Base-by-base conservation (phyloP, 805 yeast species). In the Saccharomycopsis capsularis region DNA sequence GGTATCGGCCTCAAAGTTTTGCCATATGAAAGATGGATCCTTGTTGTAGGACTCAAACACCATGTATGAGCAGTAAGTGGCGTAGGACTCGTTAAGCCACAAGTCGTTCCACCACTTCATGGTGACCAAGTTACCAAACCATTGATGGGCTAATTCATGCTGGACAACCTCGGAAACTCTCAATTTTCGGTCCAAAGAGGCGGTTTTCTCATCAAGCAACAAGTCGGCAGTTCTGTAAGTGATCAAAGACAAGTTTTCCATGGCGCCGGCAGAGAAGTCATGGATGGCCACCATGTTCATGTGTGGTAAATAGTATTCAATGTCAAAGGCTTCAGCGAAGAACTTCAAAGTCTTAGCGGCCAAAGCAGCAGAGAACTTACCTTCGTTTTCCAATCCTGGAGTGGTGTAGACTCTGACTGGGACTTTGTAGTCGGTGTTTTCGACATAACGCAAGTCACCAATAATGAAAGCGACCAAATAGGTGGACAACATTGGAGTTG, bases 31-130 rank as follows among this genome's bases (percentile, higher is more conserved):
- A 55, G 84, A 88, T 25, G 93, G 93, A 65, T 76, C 79, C 60
- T 84, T 74, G 66, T 85, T 81, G 64, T 87, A 81, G 7, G 90
- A 83, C 61, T 78, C 82, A 89, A 91, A 85, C 3, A 91, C 85
- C 83, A 83, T 84, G 87, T 91, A 85, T 25, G 54, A 50, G 38
- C 55, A 52, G 39, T 51, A 53, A 47, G 95, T 85, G 43, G 95
- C 95, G 58, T 85, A 86, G 41, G 93, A 91, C 69, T 85, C 95
- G 63, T 85, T 85, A 59, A 85, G 75, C 91, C 93, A 85, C 60
- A 85, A 74, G 56, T 87, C 91, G 65, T 84, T 87, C 95, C 95
- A 85, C 82, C 87, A 85, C 61, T 85, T 90, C 95, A 85, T 85
- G 47, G 95, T 85, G 52, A 85, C 95, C 66, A 85, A 73, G 66